Percentiles rank a stretch among this genome's conserved stretches.
phyloP scores from a whole-genome alignment of 75 land plant species.

The Sequoia sempervirens region DNA sequence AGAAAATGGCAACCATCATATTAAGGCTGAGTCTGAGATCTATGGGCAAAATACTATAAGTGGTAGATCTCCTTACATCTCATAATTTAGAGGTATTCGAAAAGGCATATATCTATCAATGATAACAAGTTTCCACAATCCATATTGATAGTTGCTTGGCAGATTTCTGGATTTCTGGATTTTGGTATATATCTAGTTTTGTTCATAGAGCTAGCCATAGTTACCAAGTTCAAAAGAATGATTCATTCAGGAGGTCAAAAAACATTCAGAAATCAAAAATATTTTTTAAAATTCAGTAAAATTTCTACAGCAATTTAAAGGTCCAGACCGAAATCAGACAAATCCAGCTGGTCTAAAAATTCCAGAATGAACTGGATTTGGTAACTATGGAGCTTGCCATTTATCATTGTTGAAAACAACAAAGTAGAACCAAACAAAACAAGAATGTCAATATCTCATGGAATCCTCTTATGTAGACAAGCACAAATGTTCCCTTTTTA shows the following conservation, averaged over 20 bases:
- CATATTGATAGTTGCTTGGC: no score
- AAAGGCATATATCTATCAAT: not conserved
- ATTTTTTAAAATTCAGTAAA: no score
- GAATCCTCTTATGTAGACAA: not conserved
- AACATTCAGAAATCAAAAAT: no score
- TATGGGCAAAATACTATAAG: not conserved
- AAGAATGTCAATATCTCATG: not conserved
- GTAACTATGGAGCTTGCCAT: not conserved
- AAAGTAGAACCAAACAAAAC: not conserved
- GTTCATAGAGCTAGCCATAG: not conserved
- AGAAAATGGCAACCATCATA: not conserved
- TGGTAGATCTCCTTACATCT: not conserved
- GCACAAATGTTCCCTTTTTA: not conserved
- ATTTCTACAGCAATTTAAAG: no score
- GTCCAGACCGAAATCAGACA: no score
- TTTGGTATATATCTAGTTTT: no score
- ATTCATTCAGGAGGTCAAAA: no score
- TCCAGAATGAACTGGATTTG: not conserved
- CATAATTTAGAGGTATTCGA: not conserved
- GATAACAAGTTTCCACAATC: no score
- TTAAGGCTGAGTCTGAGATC: not conserved
- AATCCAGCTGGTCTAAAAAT: not conserved
- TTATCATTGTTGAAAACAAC: not conserved
- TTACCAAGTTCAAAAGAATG: no score
- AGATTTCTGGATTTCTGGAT: no score